phyloP scores from a whole-genome alignment of 2,329 filamentous ascomycete genomes.

The Lojkania enalia region DNA sequence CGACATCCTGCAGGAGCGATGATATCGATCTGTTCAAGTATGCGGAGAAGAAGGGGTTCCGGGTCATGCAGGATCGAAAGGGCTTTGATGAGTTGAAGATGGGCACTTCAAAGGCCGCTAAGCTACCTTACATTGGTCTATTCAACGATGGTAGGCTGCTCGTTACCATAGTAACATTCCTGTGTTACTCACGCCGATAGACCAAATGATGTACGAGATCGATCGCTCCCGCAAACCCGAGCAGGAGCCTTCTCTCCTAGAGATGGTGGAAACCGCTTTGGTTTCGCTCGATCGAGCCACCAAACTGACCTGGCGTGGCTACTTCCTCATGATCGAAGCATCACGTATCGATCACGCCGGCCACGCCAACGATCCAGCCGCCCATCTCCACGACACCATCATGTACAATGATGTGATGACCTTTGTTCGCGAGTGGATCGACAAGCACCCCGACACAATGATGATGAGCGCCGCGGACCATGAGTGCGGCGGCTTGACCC shows the following conservation, averaged over 20 bases:
- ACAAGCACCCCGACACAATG: slow-evolving; percentile 44
- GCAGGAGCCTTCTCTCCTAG: slow-evolving; percentile 46
- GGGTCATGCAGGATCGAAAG: slow-evolving; percentile 42
- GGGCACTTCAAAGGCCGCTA: slow-evolving; percentile 24
- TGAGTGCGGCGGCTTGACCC: slow-evolving; percentile 47
- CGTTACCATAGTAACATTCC: neutral
- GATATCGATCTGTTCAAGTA: slow-evolving; percentile 43
- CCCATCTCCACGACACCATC: slow-evolving; percentile 43
- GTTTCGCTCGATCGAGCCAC: slow-evolving; percentile 43
- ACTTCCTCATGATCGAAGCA: slow-evolving; percentile 45
- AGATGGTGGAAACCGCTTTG: slow-evolving; percentile 47
- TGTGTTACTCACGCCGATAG: slow-evolving; percentile 6
- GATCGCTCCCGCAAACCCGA: slow-evolving; percentile 44
- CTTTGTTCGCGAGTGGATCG: slow-evolving; percentile 46
- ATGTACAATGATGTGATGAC: slow-evolving; percentile 47
- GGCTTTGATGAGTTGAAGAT: slow-evolving; percentile 40
- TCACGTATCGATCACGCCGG: slow-evolving; percentile 28
- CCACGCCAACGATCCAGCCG: slow-evolving; percentile 30
- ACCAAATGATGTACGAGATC: slow-evolving; percentile 41
- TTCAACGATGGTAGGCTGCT: slow-evolving; percentile 36
- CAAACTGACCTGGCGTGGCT: slow-evolving; percentile 39
- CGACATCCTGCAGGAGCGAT: slow-evolving; percentile 44
- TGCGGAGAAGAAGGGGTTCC: slow-evolving; percentile 41
- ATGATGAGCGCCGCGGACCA: slow-evolving; percentile 49
- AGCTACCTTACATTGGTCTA: slow-evolving; percentile 45